Evolutionary conservation across 163 green algal genomes (phyloP).

Genomic region (Picocystis sp.): DNA sequence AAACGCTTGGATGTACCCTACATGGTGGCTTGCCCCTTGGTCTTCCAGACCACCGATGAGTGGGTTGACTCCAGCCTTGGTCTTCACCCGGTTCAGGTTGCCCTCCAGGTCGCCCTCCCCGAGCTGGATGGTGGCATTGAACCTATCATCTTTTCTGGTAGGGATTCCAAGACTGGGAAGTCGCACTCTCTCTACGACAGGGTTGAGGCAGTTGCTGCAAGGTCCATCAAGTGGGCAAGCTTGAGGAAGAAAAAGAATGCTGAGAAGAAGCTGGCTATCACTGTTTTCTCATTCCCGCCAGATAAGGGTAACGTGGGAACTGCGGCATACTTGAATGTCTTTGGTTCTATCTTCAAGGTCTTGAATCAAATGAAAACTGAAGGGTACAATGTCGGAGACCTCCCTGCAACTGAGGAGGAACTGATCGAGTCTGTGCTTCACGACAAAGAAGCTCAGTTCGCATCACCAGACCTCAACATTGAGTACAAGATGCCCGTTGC

Average conservation of each 20-base stretch:
- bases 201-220: conserved; percentile 59
- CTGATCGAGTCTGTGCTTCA: conserved; percentile 81
- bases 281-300: conserved; percentile 95
- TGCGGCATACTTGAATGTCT: conserved; percentile 97
- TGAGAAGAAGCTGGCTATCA: conserved; percentile 95
- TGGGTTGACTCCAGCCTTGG: conserved; percentile 88
- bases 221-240: conserved; percentile 88
- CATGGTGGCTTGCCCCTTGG: conserved; percentile 84
- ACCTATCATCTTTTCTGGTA: conserved; percentile 93
- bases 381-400: conserved; percentile 79
- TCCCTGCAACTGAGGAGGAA: conserved; percentile 52
- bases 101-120: conserved; percentile 84
- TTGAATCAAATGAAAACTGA: conserved; percentile 54
- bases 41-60: conserved; percentile 99
- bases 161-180: conserved; percentile 93
- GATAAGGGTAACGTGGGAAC: conserved; percentile 99
- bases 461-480: conserved; percentile 86
- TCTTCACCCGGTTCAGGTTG: conserved; percentile 95
- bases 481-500: conserved; percentile 86
- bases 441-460: conserved; percentile 77
- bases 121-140: conserved; percentile 96
- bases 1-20: conserved; percentile 92
- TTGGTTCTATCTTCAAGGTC: conserved; percentile 80
- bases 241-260: conserved; percentile 69
- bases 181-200: conserved; percentile 90